Conservation (phyloP, 345 rosid genomes). For the Cardamine resedifolia region DNA sequence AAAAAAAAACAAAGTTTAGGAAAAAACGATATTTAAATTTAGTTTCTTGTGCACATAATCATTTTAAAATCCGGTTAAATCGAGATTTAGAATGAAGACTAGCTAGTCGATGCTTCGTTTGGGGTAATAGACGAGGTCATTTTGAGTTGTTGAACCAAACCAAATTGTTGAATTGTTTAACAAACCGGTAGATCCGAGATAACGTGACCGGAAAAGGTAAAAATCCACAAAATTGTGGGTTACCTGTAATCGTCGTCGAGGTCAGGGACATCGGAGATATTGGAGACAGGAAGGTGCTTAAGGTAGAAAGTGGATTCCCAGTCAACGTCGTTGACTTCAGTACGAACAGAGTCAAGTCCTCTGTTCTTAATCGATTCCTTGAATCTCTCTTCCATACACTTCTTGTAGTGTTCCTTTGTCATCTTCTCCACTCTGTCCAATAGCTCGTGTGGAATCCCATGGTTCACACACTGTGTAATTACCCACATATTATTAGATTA, state of each 20-base stretch:
- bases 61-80: no score
- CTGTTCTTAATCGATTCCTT: constrained; percentile 64
- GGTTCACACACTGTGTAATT: constrained; percentile 64
- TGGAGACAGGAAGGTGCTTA: constrained; percentile 72
- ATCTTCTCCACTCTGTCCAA: constrained; percentile 72
- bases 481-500: not conserved
- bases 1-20: no score
- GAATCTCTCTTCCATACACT: constrained; percentile 84
- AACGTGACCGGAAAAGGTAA: not conserved
- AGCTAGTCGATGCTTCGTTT: not conserved
- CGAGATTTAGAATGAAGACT: no score
- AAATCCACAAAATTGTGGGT: not conserved
- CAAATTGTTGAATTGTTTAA: not conserved
- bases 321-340: constrained; percentile 77
- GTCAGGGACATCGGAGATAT: constrained; percentile 67
- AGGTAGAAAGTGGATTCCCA: constrained; percentile 89
- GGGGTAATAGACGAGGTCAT: not conserved
- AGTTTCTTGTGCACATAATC: no score
- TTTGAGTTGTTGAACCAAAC: not conserved
- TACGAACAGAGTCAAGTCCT: constrained; percentile 55
- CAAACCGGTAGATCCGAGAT: not conserved
- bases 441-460: constrained; percentile 65
- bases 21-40: no score
- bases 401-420: constrained; percentile 81
- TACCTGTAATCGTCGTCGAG: constrained; percentile 77